Evolutionary conservation across 345 rosid genomes (phyloP).

Genomic region (Punica granatum): DNA sequence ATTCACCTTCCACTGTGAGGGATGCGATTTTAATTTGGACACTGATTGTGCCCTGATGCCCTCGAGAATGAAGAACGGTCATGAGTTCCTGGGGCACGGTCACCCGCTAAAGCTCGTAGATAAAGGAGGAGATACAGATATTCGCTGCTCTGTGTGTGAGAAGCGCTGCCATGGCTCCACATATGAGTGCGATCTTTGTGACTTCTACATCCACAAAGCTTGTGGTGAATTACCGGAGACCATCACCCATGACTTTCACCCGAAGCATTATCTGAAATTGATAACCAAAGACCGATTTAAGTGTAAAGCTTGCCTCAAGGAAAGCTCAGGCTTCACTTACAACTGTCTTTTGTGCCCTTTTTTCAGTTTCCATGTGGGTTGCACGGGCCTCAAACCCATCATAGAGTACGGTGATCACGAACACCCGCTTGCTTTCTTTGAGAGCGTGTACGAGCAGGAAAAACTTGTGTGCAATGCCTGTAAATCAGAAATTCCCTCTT

Average conservation of each 20-base stretch:
- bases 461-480: not conserved
- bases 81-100: slow-evolving; percentile 3
- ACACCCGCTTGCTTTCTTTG: not conserved
- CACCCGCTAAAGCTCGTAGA: not conserved
- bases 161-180: not conserved
- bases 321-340: not conserved
- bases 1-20: not conserved
- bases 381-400: not conserved
- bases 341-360: not conserved
- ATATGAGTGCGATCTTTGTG: not conserved
- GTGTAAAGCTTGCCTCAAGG: not conserved
- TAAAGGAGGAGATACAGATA: not conserved
- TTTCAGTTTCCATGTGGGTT: not conserved
- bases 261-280: not conserved
- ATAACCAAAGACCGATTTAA: not conserved
- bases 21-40: not conserved
- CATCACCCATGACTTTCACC: not conserved
- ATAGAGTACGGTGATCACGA: not conserved
- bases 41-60: not conserved
- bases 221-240: not conserved
- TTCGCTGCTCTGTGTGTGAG: not conserved
- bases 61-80: not conserved
- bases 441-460: not conserved
- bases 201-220: not conserved
- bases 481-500: not conserved